Percentiles rank a stretch among this genome's conserved stretches.
Evolutionary conservation across 164 flowering plant species (phyloP).

Genomic region (Sedum album): DNA sequence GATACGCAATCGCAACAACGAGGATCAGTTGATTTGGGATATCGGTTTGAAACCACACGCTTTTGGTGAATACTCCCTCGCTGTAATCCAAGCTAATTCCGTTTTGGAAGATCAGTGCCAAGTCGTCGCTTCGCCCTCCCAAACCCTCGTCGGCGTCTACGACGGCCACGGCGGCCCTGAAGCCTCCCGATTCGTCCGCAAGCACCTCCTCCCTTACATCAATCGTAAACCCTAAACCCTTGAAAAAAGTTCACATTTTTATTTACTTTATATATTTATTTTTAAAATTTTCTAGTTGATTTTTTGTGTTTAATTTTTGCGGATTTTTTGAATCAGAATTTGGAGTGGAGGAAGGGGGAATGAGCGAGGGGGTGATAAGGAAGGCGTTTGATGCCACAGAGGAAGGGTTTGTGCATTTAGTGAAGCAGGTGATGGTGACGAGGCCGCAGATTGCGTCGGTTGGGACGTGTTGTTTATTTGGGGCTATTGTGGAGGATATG

Average conservation of each 20-base stretch:
- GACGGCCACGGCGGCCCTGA: slow-evolving; percentile 54
- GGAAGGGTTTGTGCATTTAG: slow-evolving; percentile 45
- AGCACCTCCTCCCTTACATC: slow-evolving; percentile 28
- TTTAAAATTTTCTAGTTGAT: background rate
- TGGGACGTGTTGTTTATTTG: slow-evolving; percentile 64
- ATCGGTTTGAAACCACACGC: slow-evolving; percentile 36
- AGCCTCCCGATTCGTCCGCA: slow-evolving; percentile 34
- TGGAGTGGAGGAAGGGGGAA: slow-evolving; percentile 45
- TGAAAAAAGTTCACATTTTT: too few species aligned
- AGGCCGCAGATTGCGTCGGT: slow-evolving; percentile 58
- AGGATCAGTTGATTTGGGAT: slow-evolving; percentile 25
- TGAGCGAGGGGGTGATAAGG: slow-evolving; percentile 48
- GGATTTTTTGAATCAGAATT: slow-evolving; percentile 27
- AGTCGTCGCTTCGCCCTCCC: slow-evolving; percentile 31
- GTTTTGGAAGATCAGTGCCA: slow-evolving; percentile 31
- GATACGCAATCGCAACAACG: background rate
- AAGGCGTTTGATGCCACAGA: slow-evolving; percentile 58
- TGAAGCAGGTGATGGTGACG: slow-evolving; percentile 28
- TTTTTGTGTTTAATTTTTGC: slow-evolving; percentile 1
- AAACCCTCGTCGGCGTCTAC: slow-evolving; percentile 37
- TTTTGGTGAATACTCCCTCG: slow-evolving; percentile 35
- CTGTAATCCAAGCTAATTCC: slow-evolving; percentile 38
- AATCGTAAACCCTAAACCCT: slow-evolving; percentile 23
- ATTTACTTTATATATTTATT: background rate
- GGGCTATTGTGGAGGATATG: slow-evolving; percentile 38